Evolutionary conservation across 208 protist genomes (phyloP), one percentile per base, ranked within the genome.

Genomic region (Crithidia expoeki): DNA sequence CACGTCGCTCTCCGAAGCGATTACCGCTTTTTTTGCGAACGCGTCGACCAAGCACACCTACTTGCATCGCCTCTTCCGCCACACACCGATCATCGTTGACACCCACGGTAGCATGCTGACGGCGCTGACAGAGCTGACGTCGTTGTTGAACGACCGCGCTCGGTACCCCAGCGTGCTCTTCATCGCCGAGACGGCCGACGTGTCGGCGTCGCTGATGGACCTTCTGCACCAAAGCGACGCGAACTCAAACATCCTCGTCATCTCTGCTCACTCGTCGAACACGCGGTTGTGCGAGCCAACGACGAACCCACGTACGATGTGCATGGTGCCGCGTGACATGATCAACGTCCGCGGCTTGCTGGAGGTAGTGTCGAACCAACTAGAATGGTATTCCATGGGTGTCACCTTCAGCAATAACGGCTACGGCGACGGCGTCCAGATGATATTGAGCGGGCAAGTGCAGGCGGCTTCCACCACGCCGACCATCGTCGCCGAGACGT

Each of bases 331-430:
- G 57, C 79, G 67, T 28, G 91, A 96, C 56, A 73, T 80, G 51
- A 74, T 89, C 51, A 93, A 92, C 72, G 56, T 92, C 1, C 86
- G 80, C 34, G 91, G 72, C 33, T 27, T 93, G 47, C 72, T 96
- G 23, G 86, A 96, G 62, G 69, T 85, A 27, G 77, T 67, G 11
- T 85, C 84, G n/a, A 80, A 73, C 36, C 70, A 84, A 58, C 76
- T 96, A 19, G 17, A n/a, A 28, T 96, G 91, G 91, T 46, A 86
- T 56, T 92, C 88, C 10, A 80, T 93, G 67, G 79, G 80, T n/a
- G 56, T 89, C 32, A 74, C 87, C n/a, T 85, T 81, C 56, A 84
- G 76, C 81, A 88, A 79, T 71, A 71, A 62, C 59, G 79, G 69
- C 38, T 92, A 96, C 76, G 91, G 88, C 19, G 74, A 61, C 12